Base-by-base conservation (phyloP, 495 filamentous ascomycete genomes). In the Staphylotrichum longicolle region DNA sequence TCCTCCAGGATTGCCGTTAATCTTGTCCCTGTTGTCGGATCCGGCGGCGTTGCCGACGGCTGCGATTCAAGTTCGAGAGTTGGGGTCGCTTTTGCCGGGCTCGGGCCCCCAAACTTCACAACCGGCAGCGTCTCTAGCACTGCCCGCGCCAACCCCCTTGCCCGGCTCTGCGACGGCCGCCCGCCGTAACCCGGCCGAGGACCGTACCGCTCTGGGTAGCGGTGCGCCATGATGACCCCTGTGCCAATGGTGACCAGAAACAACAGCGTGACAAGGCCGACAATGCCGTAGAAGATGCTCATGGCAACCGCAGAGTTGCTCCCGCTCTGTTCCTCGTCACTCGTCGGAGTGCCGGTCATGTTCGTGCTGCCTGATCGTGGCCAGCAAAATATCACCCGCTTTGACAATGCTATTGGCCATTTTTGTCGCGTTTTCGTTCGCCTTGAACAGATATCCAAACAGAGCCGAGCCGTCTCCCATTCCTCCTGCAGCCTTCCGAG, bases 231-330 rank as follows among this genome's bases (percentile, higher is more conserved):
- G 54, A 96, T 74, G 4, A 94, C 94, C n/a, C 94, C 94, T 7
- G 90, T 95, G 30, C 91, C 83, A 68, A 98, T 96, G 72, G 98
- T 97, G 59, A 90, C 79, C 41, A 98, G 72, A 74, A 98, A 98
- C 12, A 97, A 78, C 7, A 91, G 82, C 1, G 94, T 96, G 67
- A 98, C 96, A 56, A 98, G 85, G 15, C 93, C 93, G 3, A 94
- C 98, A 62, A 98, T 95, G 68, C 87, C 93, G 73, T 98, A 98
- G 14, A 98, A 82, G 63, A 98, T 96, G 74, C 95, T 96, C 93
- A 98, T 96, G 3, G 94, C 94, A 61, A 91, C 86, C 4, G 85
- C 82, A n/a, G 88, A 86, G 48, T 82, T 87, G 67, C 50, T 75
- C 1, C 78, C 76, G 20, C 61, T 61, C 32, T 68, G 71, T 39